phyloP scores from a whole-genome alignment of 169 alveolate genomes.

The Cryptosporidium andersoni region DNA sequence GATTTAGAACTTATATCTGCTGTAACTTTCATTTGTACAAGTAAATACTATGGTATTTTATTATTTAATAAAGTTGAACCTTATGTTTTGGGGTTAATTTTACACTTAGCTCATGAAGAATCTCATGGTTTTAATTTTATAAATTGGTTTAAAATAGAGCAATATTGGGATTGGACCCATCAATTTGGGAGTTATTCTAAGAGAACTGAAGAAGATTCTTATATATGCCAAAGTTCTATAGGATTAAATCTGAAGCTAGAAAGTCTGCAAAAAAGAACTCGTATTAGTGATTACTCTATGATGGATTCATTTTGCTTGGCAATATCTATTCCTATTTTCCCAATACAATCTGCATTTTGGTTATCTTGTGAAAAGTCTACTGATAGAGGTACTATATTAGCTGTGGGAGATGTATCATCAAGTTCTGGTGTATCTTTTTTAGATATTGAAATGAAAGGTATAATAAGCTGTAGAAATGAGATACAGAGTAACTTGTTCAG shows the following conservation, averaged over 20 bases:
- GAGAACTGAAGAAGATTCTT: neutral
- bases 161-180: constrained; percentile 65
- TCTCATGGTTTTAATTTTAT: constrained; percentile 24
- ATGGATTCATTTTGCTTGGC: constrained; percentile 28
- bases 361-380: neutral
- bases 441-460: neutral
- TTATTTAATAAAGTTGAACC: constrained; percentile 40
- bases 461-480: neutral
- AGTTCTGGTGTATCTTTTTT: constrained; percentile 55
- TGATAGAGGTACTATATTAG: neutral
- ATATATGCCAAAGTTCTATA: neutral
- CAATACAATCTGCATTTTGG: constrained; percentile 7
- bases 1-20: constrained; percentile 28
- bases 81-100: constrained; percentile 9
- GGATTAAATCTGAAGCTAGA: neutral
- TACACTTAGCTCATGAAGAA: constrained; percentile 14
- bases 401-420: constrained; percentile 25
- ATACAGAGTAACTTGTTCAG: too few species aligned
- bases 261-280: neutral
- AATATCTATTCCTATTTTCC: constrained; percentile 22
- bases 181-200: too few species aligned
- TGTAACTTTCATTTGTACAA: constrained; percentile 30
- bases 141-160: constrained; percentile 30
- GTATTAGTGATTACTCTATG: neutral
- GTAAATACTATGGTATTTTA: constrained; percentile 35